Conservation (phyloP, 768 basidiomycete species). For the Coprinopsis cinerea region DNA sequence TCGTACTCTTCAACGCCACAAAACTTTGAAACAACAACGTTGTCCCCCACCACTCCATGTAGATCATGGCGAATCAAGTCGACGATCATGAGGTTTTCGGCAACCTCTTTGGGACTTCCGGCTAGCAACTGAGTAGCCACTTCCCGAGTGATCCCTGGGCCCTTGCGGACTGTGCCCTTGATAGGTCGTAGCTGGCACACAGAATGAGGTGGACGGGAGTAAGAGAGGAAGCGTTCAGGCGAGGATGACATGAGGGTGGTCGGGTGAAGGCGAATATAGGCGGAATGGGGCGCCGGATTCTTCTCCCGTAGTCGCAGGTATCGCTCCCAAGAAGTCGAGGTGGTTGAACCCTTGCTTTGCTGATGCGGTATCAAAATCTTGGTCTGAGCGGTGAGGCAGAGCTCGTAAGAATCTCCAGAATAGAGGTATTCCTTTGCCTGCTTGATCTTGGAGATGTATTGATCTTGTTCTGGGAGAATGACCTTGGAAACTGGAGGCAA, state of each 20-base stretch:
- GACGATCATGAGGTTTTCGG: slow-evolving; percentile 98
- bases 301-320: slow-evolving; percentile 63
- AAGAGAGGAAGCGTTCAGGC: slow-evolving; percentile 89
- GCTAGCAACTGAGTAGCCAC: slow-evolving; percentile 58
- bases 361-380: slow-evolving; percentile 43
- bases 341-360: slow-evolving; percentile 17
- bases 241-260: slow-evolving; percentile 80
- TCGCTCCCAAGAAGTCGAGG: slow-evolving; percentile 60
- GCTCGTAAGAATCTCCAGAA: slow-evolving; percentile 87
- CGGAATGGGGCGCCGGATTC: slow-evolving; percentile 89
- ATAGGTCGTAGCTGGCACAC: slow-evolving; percentile 87
- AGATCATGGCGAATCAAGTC: slow-evolving; percentile 94
- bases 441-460: slow-evolving; percentile 66
- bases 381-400: slow-evolving; percentile 81
- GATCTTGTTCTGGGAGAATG: slow-evolving; percentile 47
- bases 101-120: slow-evolving; percentile 81
- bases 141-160: slow-evolving; percentile 53
- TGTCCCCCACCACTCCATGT: slow-evolving; percentile 74
- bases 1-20: slow-evolving; percentile 88
- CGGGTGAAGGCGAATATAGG: slow-evolving; percentile 71
- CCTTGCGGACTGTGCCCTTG: slow-evolving; percentile 85
- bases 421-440: slow-evolving; percentile 68
- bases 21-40: slow-evolving; percentile 79
- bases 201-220: slow-evolving; percentile 55
- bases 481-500: slow-evolving; percentile 23